These are phyloP conservation scores for Durusdinium trenchii DNA, from an alignment of 73 alveolate genomes.

Conservation along the genomic window DNA sequence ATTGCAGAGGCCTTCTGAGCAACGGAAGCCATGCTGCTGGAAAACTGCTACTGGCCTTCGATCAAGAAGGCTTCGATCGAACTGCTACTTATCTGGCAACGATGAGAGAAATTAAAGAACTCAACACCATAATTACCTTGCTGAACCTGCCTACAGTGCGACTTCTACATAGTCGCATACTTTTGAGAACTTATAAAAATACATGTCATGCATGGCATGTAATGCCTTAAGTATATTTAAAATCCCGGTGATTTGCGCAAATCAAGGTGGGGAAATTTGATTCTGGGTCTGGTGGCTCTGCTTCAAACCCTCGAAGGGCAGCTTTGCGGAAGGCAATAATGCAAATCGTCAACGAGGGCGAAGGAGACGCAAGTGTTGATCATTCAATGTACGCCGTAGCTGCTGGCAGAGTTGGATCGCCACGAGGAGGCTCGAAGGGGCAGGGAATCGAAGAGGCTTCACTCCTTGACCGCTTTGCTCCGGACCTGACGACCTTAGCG, in stretches of 20 bases:
- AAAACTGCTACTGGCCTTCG: constrained; percentile 68
- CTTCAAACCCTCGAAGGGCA: constrained; percentile 85
- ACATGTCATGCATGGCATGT: too few relatives aligned
- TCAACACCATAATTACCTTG: too few relatives aligned
- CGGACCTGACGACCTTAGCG: constrained; percentile 70
- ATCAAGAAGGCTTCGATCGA: constrained; percentile 85
- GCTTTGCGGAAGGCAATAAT: constrained; percentile 81
- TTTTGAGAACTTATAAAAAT: too few relatives aligned
- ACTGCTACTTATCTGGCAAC: constrained; percentile 20
- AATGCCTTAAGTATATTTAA: too few relatives aligned
- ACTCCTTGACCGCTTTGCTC: constrained; percentile 60
- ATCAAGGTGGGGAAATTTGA: constrained; percentile 59
- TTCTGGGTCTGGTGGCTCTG: constrained; percentile 83
- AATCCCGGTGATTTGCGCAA: too few relatives aligned
- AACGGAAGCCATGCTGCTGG: constrained; percentile 95
- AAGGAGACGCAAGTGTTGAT: not conserved
- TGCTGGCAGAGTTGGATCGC: not conserved
- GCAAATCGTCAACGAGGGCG: constrained; percentile 48
- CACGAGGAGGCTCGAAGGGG: not conserved
- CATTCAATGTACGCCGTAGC: not conserved
- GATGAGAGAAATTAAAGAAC: too few relatives aligned
- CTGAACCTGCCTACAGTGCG: too few relatives aligned
- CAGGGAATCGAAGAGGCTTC: not conserved
- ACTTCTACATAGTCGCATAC: too few relatives aligned
- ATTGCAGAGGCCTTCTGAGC: constrained; percentile 61